Percentiles rank a stretch among this genome's conserved stretches.
Evolutionary conservation across 2,329 filamentous ascomycete genomes (phyloP).

Genomic region (Hypoxylon sp.): DNA sequence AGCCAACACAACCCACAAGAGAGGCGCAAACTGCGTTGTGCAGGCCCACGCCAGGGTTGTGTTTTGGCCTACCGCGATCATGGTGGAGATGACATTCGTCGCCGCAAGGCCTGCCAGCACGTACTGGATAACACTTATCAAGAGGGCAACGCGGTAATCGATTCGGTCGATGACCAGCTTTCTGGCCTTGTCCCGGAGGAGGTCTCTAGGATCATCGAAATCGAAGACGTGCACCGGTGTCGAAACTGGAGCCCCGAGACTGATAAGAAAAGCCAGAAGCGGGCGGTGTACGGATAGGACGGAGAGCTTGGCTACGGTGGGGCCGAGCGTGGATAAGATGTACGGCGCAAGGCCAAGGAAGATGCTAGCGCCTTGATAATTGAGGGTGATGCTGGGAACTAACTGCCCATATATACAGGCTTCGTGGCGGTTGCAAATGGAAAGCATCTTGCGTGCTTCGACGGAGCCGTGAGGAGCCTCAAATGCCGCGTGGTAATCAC

Average conservation of each 20-base stretch:
- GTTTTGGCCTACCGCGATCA: conserved; percentile 7
- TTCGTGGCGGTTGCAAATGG: conserved; percentile 14
- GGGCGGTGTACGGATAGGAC: conserved; percentile 4
- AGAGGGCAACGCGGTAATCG: neutral
- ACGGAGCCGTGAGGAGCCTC: neutral
- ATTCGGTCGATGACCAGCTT: neutral
- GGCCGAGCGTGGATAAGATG: neutral
- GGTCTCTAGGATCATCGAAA: neutral
- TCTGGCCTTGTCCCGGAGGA: neutral
- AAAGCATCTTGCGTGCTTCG: neutral
- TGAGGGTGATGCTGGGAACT: neutral
- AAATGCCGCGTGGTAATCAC: conserved; percentile 1
- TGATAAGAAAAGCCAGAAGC: neutral
- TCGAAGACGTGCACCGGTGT: neutral
- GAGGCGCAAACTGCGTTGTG: conserved; percentile 5
- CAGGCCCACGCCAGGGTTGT: conserved; percentile 11
- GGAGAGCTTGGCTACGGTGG: neutral
- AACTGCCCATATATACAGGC: conserved; percentile 7
- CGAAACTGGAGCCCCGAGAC: neutral
- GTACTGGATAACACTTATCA: neutral
- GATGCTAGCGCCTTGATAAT: conserved; percentile 1
- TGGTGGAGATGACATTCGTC: neutral
- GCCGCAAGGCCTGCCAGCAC: neutral
- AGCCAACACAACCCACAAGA: conserved; percentile 1
- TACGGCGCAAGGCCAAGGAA: neutral